phyloP scores from a whole-genome alignment of 169 alveolate genomes.

The Eimeria acervulina region DNA sequence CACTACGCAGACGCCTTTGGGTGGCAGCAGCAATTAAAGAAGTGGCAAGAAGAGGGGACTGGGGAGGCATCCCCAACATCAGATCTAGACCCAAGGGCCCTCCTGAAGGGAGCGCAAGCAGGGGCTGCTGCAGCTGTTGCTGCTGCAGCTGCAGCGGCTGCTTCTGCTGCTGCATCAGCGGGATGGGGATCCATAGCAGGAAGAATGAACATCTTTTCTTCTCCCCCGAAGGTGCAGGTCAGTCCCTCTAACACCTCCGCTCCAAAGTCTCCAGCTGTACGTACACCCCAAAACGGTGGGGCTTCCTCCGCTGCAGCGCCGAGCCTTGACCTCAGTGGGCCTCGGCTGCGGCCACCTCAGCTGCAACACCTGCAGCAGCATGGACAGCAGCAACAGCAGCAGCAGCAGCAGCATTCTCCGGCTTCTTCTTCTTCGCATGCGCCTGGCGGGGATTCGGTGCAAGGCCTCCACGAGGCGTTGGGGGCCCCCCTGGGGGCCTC shows the following conservation, averaged over 20 bases:
- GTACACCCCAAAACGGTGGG: neutral
- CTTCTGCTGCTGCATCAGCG: conserved; percentile 8
- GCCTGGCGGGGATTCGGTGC: neutral
- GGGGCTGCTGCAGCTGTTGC: neutral
- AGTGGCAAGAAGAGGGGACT: conserved; percentile 1
- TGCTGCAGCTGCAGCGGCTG: conserved; percentile 56
- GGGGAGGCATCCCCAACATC: conserved; percentile 1
- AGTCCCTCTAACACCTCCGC: conserved; percentile 2
- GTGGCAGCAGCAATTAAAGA: conserved; percentile 39
- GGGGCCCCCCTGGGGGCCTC: neutral
- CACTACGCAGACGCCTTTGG: neutral
- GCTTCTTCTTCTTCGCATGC: neutral
- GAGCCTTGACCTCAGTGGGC: neutral
- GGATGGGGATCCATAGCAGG: conserved; percentile 36
- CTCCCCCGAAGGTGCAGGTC: neutral
- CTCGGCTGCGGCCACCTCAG: conserved; percentile 6
- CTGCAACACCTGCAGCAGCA: neutral
- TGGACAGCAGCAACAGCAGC: conserved; percentile 33
- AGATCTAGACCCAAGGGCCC: conserved; percentile 6
- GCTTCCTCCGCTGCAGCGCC: conserved; percentile 6
- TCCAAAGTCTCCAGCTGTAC: neutral
- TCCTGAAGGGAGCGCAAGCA: conserved; percentile 40
- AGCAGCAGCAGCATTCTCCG: neutral
- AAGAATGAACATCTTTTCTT: neutral
- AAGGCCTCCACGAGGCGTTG: neutral